Conservation (phyloP, 1,284 basidiomycete species). For the Naganishia liquefaciens region DNA sequence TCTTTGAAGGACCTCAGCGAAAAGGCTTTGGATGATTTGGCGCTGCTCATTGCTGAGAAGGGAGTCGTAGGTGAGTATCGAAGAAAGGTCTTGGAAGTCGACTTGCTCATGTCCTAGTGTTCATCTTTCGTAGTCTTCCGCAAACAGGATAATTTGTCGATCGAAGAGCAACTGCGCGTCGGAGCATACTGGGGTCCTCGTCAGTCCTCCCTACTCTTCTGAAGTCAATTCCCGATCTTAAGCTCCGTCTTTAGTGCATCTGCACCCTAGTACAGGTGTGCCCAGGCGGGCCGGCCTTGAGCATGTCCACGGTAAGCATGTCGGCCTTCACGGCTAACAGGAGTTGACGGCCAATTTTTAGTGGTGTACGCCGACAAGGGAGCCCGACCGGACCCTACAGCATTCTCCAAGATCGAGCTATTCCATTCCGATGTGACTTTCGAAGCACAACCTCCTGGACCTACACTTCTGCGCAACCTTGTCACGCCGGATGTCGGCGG, state of each 20-base stretch:
- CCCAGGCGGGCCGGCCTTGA: conserved; percentile 67
- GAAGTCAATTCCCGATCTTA: neutral
- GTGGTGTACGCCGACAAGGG: conserved; percentile 59
- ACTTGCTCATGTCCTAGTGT: neutral
- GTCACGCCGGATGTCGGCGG: conserved; percentile 69
- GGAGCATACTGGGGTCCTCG: conserved; percentile 70
- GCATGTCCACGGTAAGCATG: conserved; percentile 59
- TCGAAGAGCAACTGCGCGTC: conserved; percentile 69
- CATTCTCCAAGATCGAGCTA: conserved; percentile 74
- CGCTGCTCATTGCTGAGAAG: conserved; percentile 48
- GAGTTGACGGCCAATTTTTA: conserved; percentile 29
- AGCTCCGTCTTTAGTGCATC: conserved; percentile 59
- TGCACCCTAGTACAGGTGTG: conserved; percentile 76
- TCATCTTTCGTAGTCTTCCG: conserved; percentile 42
- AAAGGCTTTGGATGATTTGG: conserved; percentile 56
- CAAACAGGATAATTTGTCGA: conserved; percentile 55
- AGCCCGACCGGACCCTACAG: conserved; percentile 66
- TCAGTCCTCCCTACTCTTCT: neutral
- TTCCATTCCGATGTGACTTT: conserved; percentile 78
- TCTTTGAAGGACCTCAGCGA: conserved; percentile 54
- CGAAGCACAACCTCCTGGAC: conserved; percentile 62
- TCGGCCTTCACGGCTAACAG: neutral
- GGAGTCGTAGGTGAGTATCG: conserved; percentile 49
- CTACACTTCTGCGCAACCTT: conserved; percentile 81
- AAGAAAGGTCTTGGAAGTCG: neutral